Percentiles rank a stretch among this genome's conserved stretches.
These are phyloP conservation scores for Scheffersomyces quercinus DNA, from an alignment of 1,139 yeast genomes.

Conservation along the genomic window DNA sequence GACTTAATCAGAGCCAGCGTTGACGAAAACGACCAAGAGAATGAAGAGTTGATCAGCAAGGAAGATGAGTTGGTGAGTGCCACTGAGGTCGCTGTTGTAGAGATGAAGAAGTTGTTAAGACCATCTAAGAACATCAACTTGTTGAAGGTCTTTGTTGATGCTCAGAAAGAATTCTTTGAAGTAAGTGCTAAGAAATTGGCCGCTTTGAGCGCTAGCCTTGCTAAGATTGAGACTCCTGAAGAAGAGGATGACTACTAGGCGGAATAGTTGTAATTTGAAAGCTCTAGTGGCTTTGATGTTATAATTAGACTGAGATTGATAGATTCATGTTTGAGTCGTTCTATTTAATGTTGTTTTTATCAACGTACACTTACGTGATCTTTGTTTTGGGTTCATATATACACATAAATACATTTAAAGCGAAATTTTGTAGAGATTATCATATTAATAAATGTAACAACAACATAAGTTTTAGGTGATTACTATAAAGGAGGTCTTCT, in stretches of 20 bases:
- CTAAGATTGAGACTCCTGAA: constrained; percentile 35
- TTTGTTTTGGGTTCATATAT: too few relatives aligned
- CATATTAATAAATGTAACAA: too few relatives aligned
- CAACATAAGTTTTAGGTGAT: too few relatives aligned
- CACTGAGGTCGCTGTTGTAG: constrained; percentile 72
- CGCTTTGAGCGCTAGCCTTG: constrained; percentile 30
- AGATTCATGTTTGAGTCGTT: too few relatives aligned
- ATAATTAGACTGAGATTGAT: too few relatives aligned
- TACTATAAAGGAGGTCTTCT: too few relatives aligned
- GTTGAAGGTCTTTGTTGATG: constrained; percentile 61
- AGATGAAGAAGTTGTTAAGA: constrained; percentile 69
- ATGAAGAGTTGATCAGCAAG: constrained; percentile 57
- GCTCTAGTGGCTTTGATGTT: too few relatives aligned
- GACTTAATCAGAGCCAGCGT: constrained; percentile 59
- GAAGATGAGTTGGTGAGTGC: constrained; percentile 82
- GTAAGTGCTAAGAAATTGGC: constrained; percentile 37
- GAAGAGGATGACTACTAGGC: constrained; percentile 22
- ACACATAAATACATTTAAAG: too few relatives aligned
- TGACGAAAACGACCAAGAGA: constrained; percentile 41
- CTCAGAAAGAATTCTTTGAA: constrained; percentile 70
- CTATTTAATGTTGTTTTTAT: too few relatives aligned
- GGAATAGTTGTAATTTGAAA: not conserved
- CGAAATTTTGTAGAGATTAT: too few relatives aligned
- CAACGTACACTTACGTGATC: too few relatives aligned
- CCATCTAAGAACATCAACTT: constrained; percentile 65